Evolutionary conservation across 805 yeast species (phyloP).

Genomic region (Pichia manshurica): DNA sequence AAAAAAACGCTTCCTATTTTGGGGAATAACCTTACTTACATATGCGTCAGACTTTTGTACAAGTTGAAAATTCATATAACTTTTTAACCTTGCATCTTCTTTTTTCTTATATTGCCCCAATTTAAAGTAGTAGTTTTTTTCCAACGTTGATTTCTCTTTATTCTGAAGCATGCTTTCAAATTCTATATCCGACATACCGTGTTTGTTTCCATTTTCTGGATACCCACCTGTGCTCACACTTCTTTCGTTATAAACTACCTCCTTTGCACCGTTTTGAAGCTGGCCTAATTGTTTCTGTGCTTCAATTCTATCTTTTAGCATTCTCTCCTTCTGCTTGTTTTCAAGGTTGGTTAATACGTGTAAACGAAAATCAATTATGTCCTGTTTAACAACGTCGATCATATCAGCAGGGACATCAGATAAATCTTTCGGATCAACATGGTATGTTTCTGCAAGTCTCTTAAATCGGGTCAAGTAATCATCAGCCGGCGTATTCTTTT

Average conservation of each 20-base stretch:
- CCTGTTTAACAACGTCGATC: constrained; percentile 46
- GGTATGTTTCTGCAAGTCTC: constrained; percentile 31
- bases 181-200: constrained; percentile 22
- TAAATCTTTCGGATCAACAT: constrained; percentile 52
- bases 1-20: constrained; percentile 23
- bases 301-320: constrained; percentile 42
- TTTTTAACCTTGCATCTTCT: constrained; percentile 28
- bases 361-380: constrained; percentile 51
- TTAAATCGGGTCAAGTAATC: constrained; percentile 13
- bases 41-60: constrained; percentile 27
- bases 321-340: constrained; percentile 43
- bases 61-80: constrained; percentile 31
- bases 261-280: too few species aligned
- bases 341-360: constrained; percentile 48
- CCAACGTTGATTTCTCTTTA: constrained; percentile 17
- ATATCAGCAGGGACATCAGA: constrained; percentile 51
- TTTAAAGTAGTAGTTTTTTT: constrained; percentile 14
- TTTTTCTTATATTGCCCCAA: constrained; percentile 18
- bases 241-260: too few species aligned
- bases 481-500: constrained; percentile 4
- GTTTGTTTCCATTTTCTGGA: neutral
- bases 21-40: constrained; percentile 16
- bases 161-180: constrained; percentile 19
- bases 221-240: neutral
- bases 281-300: constrained; percentile 31